Evolutionary conservation across 176 grass and related monocot genomes (phyloP).

Genomic region (Musa troglodytarum): DNA sequence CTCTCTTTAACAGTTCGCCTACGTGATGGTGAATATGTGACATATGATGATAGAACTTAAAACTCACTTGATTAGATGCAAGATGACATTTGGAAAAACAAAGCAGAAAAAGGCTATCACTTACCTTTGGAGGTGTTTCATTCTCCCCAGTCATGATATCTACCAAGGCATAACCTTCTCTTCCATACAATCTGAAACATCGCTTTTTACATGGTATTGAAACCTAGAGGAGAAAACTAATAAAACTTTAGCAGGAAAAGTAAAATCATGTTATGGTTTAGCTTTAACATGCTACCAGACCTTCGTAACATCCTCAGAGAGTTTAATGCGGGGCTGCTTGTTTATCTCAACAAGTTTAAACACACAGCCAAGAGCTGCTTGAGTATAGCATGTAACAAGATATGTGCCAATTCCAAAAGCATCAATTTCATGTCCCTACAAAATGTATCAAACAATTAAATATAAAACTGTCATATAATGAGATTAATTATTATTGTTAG

Average conservation of each 20-base stretch:
- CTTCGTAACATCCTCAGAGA: slow-evolving; percentile 96
- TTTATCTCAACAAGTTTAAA: slow-evolving; percentile 99
- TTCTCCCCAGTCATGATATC: slow-evolving; percentile 86
- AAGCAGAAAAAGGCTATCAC: background rate
- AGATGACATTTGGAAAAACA: background rate
- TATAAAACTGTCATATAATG: background rate
- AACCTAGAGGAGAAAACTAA: slow-evolving; percentile 41
- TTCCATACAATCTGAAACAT: slow-evolving; percentile 83
- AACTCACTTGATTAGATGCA: background rate
- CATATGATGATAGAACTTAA: background rate
- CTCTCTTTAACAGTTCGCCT: background rate
- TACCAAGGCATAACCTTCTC: slow-evolving; percentile 86
- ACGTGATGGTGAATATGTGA: background rate
- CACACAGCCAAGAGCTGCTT: slow-evolving; percentile 97
- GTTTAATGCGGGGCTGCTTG: slow-evolving; percentile 85
- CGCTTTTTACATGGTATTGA: slow-evolving; percentile 97
- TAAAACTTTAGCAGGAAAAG: slow-evolving; percentile 7
- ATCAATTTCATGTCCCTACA: slow-evolving; percentile 96
- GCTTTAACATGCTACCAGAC: slow-evolving; percentile 27
- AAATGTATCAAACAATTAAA: slow-evolving; percentile 16
- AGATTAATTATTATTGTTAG: background rate
- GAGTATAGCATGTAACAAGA: slow-evolving; percentile 92
- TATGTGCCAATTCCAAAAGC: slow-evolving; percentile 95
- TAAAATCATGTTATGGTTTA: background rate
- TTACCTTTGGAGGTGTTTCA: slow-evolving; percentile 79